Evolutionary conservation across 2,329 filamentous ascomycete genomes (phyloP).

Genomic region (Verticillium alfalfae): DNA sequence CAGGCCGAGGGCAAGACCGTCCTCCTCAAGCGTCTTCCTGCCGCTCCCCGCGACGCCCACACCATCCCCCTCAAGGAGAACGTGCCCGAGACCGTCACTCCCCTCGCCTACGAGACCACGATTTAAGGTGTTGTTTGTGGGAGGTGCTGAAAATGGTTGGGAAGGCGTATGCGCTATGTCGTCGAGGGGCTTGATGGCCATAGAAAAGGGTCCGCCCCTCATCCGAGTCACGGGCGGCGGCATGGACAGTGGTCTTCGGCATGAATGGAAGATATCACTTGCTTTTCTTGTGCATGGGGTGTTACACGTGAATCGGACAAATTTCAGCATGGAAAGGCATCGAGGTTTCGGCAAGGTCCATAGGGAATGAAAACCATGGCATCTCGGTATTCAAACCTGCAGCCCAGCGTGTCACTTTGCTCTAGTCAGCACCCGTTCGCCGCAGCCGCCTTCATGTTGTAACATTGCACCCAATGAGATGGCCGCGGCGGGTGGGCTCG

Average conservation of each 20-base stretch:
- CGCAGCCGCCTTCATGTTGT: no score
- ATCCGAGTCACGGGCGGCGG: not conserved
- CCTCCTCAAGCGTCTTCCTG: slow-evolving; percentile 88
- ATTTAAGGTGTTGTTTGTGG: slow-evolving; percentile 58
- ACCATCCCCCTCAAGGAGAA: slow-evolving; percentile 77
- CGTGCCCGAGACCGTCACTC: slow-evolving; percentile 84
- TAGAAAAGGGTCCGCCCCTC: not conserved
- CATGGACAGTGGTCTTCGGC: slow-evolving; percentile 5
- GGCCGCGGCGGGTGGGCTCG: no score
- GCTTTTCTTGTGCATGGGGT: slow-evolving; percentile 14
- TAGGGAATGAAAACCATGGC: slow-evolving; percentile 15
- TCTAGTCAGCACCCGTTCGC: not conserved
- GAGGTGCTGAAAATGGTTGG: slow-evolving; percentile 6
- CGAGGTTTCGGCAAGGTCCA: slow-evolving; percentile 13
- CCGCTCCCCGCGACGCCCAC: slow-evolving; percentile 71
- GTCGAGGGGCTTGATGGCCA: not conserved
- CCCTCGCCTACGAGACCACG: slow-evolving; percentile 95
- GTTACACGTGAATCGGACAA: slow-evolving; percentile 15
- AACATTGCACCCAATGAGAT: no score
- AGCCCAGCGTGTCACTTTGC: not conserved
- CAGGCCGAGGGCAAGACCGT: slow-evolving; percentile 84
- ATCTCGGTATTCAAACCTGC: slow-evolving; percentile 13
- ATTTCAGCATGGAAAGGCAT: slow-evolving; percentile 15
- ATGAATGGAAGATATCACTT: slow-evolving; percentile 7
- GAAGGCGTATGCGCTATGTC: slow-evolving; percentile 3